A percentile compares a stretch with the other conserved stretches of the same genome.
Conservation (phyloP, 257 asterid species). For the Nicotiana benthamiana region DNA sequence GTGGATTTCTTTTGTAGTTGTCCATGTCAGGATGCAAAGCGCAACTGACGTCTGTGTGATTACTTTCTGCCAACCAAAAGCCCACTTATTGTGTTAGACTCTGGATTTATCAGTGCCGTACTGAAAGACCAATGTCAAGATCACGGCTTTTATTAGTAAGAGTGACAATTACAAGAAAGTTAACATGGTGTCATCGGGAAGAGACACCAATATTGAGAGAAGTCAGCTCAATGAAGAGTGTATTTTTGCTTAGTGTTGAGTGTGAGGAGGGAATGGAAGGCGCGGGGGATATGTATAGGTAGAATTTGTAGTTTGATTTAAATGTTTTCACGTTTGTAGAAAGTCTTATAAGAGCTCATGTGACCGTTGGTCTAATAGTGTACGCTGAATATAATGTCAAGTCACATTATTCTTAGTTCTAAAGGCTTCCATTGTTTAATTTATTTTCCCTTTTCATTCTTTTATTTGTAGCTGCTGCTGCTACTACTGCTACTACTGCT, state of each 20-base stretch:
- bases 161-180: neutral
- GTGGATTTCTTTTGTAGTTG: conserved; percentile 44
- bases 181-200: neutral
- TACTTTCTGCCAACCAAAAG: neutral
- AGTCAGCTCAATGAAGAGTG: neutral
- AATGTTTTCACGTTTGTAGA: conserved; percentile 72
- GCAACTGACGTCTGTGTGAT: neutral
- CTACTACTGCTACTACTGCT: neutral
- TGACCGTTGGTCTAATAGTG: neutral
- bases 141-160: neutral
- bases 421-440: too few species aligned
- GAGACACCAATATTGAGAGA: neutral
- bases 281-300: conserved; percentile 48
- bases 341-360: conserved; percentile 14
- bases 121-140: neutral
- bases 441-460: neutral
- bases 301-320: conserved; percentile 34
- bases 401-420: conserved; percentile 5
- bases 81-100: neutral
- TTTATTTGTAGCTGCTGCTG: too few species aligned
- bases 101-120: neutral
- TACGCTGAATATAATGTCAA: conserved; percentile 3
- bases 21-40: conserved; percentile 39
- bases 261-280: conserved; percentile 23
- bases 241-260: conserved; percentile 2